A percentile compares a stretch with the other conserved stretches of the same genome.
Evolutionary conservation across 164 flowering plant species (phyloP).

Genomic region (Dillenia suffruticosa): DNA sequence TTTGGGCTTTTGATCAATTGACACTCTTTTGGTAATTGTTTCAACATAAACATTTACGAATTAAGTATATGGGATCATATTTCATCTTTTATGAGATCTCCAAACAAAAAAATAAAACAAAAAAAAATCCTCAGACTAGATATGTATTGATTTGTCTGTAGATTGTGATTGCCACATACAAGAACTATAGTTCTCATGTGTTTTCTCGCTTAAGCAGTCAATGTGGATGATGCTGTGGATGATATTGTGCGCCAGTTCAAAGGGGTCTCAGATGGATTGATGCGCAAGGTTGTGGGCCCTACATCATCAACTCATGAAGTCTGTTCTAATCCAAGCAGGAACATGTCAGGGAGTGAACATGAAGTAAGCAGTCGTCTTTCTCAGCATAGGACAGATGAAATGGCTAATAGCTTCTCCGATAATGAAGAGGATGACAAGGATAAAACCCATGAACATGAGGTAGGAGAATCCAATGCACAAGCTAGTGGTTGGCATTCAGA

Average conservation of each 20-base stretch:
- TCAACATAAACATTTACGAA: no score
- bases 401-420: slow-evolving; percentile 58
- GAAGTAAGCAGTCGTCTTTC: slow-evolving; percentile 33
- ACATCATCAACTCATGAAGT: slow-evolving; percentile 35
- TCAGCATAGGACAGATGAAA: slow-evolving; percentile 33
- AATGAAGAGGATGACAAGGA: slow-evolving; percentile 60
- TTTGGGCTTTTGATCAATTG: no score
- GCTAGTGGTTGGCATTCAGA: slow-evolving; percentile 81
- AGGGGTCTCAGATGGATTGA: slow-evolving; percentile 88
- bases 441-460: slow-evolving; percentile 29
- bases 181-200: no score
- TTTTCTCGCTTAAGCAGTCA: slow-evolving; percentile 44
- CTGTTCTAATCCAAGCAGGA: slow-evolving; percentile 25
- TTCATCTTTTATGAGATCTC: no score
- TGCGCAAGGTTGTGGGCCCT: slow-evolving; percentile 73
- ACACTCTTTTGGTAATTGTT: no score
- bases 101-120: no score
- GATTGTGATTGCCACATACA: no score
- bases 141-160: no score
- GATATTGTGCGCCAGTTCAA: slow-evolving; percentile 92
- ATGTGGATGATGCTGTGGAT: slow-evolving; percentile 98
- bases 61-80: no score
- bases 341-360: slow-evolving; percentile 52
- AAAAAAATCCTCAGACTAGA: no score
- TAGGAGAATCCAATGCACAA: slow-evolving; percentile 20